Percentiles rank a stretch among this genome's conserved stretches.
These are phyloP conservation scores for Mucor plumbeus DNA, from an alignment of 371 early-diverging fungal species.

Conservation along the genomic window DNA sequence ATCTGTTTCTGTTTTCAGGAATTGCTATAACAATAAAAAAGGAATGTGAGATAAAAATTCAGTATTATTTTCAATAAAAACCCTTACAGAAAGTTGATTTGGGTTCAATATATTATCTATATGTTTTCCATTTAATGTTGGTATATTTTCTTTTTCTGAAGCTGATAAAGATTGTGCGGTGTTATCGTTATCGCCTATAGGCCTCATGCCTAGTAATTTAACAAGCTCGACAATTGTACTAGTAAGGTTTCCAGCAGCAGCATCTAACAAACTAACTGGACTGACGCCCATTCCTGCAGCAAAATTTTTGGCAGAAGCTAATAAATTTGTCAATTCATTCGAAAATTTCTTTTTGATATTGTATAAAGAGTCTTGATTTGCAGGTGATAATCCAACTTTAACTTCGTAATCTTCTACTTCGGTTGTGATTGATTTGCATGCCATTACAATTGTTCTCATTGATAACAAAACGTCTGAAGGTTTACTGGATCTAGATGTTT, in stretches of 20 bases:
- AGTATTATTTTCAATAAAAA: not conserved
- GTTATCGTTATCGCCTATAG: constrained; percentile 14
- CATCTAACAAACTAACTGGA: constrained; percentile 75
- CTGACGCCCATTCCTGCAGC: constrained; percentile 75
- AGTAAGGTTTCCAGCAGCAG: constrained; percentile 78
- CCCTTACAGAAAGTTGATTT: constrained; percentile 35
- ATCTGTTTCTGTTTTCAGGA: constrained; percentile 86
- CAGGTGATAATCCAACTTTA: constrained; percentile 27
- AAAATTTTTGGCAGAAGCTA: constrained; percentile 80
- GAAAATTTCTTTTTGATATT: constrained; percentile 67
- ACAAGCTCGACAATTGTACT: constrained; percentile 79
- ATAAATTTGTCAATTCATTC: constrained; percentile 64
- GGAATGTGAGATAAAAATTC: not conserved
- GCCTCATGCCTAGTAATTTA: constrained; percentile 63
- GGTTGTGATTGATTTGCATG: constrained; percentile 83
- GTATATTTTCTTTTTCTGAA: not conserved
- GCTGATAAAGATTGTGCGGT: not conserved
- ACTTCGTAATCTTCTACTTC: constrained; percentile 74
- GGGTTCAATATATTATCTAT: constrained; percentile 19
- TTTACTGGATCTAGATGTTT: constrained; percentile 67
- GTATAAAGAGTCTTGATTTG: constrained; percentile 39
- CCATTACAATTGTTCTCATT: constrained; percentile 82
- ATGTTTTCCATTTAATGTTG: not conserved
- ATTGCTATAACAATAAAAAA: constrained; percentile 43
- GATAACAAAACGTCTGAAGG: constrained; percentile 77